Percentiles rank a stretch among this genome's conserved stretches.
Evolutionary conservation across 2,329 filamentous ascomycete genomes (phyloP).

Genomic region (Blumeria graminis): DNA sequence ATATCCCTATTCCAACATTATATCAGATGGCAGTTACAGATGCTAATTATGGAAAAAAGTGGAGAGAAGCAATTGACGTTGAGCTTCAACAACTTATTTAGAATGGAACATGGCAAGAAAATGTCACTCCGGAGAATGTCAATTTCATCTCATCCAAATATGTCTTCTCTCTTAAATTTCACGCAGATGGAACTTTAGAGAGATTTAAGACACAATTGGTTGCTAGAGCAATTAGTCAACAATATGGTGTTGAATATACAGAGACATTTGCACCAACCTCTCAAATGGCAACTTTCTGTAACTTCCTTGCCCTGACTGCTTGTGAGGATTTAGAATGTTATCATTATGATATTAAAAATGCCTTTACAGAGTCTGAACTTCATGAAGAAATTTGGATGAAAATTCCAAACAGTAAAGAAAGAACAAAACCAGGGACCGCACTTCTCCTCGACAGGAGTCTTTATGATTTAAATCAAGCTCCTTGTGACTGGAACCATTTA

Average conservation of each 20-base stretch:
- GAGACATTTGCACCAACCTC: neutral
- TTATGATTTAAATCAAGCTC: neutral
- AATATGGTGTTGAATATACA: neutral
- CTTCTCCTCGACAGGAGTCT: neutral
- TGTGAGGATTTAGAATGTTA: neutral
- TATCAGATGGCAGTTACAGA: neutral
- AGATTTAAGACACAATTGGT: too few relatives aligned
- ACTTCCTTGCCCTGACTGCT: neutral
- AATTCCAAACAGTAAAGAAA: neutral
- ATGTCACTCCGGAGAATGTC: too few relatives aligned
- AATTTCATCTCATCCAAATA: too few relatives aligned
- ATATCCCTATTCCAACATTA: neutral
- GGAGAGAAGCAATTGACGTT: neutral
- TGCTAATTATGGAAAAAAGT: neutral
- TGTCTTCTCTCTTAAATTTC: too few relatives aligned
- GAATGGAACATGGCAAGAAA: neutral
- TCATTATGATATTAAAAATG: conserved; percentile 1
- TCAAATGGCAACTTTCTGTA: neutral
- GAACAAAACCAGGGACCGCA: neutral
- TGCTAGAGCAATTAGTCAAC: neutral
- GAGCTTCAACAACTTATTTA: too few relatives aligned
- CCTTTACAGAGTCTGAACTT: neutral
- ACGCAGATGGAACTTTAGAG: too few relatives aligned
- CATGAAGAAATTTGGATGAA: neutral
- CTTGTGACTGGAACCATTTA: neutral